A percentile compares a stretch with the other conserved stretches of the same genome.
These are phyloP conservation scores for Saksenaea oblongispora DNA, from an alignment of 371 early-diverging fungal genomes.

Conservation along the genomic window DNA sequence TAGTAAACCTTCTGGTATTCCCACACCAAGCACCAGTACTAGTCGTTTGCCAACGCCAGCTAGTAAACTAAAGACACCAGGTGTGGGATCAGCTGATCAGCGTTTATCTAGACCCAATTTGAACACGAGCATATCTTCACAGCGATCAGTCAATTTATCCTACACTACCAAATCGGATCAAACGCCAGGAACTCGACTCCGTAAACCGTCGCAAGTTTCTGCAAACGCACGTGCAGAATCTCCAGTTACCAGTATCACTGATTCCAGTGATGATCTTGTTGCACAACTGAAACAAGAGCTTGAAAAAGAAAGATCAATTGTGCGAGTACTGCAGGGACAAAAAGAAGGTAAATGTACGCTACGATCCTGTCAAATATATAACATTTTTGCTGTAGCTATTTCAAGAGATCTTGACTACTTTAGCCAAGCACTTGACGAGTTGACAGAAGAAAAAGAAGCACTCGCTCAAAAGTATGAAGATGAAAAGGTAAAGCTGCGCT, in stretches of 20 bases:
- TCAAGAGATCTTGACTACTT: conserved; percentile 39
- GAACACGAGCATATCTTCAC: conserved; percentile 1
- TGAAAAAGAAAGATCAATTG: conserved; percentile 41
- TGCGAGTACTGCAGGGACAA: conserved; percentile 41
- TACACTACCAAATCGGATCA: conserved; percentile 8
- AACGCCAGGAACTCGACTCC: conserved; percentile 8
- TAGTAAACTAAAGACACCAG: not conserved
- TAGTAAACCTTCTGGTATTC: not conserved
- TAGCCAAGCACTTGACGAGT: conserved; percentile 30
- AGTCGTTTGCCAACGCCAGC: not conserved
- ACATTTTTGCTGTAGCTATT: conserved; percentile 20
- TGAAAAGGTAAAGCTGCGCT: conserved; percentile 25
- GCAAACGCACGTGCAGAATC: not conserved
- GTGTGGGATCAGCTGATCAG: not conserved
- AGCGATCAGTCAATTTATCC: conserved; percentile 18
- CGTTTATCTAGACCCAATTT: not conserved
- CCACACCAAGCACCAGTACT: not conserved
- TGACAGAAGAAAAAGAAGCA: conserved; percentile 26
- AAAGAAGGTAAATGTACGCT: conserved; percentile 38
- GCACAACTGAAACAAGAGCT: conserved; percentile 11
- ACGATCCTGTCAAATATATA: not conserved
- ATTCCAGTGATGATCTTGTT: not conserved
- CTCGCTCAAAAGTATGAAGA: conserved; percentile 30
- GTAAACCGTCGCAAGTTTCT: conserved; percentile 7
- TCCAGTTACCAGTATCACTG: not conserved